These are phyloP conservation scores for Dipteronia sinensis DNA, from an alignment of 345 rosid species.

Conservation along the genomic window DNA sequence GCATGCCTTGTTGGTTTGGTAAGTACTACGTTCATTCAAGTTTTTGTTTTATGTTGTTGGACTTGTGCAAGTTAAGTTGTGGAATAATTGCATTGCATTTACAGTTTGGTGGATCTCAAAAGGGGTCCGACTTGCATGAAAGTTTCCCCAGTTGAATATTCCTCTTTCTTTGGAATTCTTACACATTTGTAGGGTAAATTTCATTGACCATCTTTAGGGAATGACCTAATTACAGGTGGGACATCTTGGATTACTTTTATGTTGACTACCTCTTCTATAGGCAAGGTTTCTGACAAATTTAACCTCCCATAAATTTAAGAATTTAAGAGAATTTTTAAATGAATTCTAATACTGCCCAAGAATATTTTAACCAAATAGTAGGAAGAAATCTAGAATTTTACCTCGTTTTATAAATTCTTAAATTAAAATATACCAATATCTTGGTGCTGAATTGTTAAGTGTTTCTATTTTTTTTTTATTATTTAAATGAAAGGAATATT, in stretches of 20 bases:
- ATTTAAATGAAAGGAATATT: not conserved
- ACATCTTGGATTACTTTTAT: not conserved
- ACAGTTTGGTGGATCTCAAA: slow-evolving; percentile 2
- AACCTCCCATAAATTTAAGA: not conserved
- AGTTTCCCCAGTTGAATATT: not conserved
- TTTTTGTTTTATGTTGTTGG: slow-evolving; percentile 17
- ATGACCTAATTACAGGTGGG: not conserved
- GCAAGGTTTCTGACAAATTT: not conserved
- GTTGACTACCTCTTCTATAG: not conserved
- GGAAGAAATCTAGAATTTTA: not conserved
- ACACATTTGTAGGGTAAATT: not conserved
- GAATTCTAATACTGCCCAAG: not conserved
- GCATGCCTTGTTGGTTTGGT: slow-evolving; percentile 97
- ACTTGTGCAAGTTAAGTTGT: slow-evolving; percentile 13
- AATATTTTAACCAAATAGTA: not conserved
- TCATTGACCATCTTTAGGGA: not conserved
- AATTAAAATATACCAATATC: not conserved
- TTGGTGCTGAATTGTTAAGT: not conserved
- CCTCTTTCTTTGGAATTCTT: not conserved
- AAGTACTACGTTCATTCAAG: slow-evolving; percentile 32
- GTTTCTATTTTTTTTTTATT: not conserved
- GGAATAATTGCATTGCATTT: not conserved
- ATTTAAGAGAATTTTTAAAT: not conserved
- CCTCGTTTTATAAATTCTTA: not conserved
- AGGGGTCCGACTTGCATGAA: not conserved